Conservation (phyloP, 225 moss, liverwort and hornwort genomes). For the Marchantia paleacea region DNA sequence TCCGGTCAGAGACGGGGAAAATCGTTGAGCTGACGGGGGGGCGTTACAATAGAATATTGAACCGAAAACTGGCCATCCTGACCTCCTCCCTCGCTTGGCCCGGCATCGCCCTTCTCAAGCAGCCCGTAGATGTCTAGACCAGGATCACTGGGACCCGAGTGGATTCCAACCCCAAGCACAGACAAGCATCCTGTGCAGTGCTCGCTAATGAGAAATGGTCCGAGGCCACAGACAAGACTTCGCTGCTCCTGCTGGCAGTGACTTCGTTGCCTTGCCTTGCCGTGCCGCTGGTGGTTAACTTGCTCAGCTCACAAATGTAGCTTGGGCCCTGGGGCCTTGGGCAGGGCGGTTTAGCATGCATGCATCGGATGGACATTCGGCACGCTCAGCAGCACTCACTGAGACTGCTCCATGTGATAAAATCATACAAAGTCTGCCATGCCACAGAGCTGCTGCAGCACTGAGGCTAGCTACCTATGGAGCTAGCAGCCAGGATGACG, state of each 20-base stretch:
- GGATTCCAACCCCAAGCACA: not conserved
- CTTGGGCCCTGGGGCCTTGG: not conserved
- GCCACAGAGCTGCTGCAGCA: too few species aligned
- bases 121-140: not conserved
- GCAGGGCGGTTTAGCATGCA: not conserved
- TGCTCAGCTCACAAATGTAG: not conserved
- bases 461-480: too few species aligned
- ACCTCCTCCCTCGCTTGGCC: too few species aligned
- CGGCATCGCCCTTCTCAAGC: not conserved
- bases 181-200: too few species aligned
- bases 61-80: too few species aligned
- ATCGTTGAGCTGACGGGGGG: not conserved
- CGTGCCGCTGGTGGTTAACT: not conserved
- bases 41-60: not conserved
- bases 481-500: too few species aligned
- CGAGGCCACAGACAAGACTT: not conserved
- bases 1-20: not conserved
- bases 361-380: constrained; percentile 3
- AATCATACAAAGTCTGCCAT: not conserved
- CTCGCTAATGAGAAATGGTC: not conserved
- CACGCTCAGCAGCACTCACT: not conserved
- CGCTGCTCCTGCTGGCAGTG: not conserved
- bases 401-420: not conserved
- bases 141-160: not conserved
- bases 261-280: too few species aligned